Base-by-base conservation (phyloP, 2,329 filamentous ascomycete species). In the Boeremia lycopersici region DNA sequence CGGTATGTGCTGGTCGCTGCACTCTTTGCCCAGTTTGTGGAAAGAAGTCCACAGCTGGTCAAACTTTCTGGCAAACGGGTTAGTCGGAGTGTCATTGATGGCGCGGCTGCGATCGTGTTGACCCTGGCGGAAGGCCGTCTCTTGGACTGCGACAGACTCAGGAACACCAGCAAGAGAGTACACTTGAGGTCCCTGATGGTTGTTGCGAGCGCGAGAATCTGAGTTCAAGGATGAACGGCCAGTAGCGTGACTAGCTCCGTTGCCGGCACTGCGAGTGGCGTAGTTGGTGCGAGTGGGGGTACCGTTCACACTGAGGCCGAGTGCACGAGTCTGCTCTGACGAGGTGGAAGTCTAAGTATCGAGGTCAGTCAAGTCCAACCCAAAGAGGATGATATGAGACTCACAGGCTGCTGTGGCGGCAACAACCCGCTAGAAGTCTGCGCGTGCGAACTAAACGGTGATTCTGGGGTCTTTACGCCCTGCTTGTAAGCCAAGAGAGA, bases 111-210 rank as follows among this genome's bases (percentile, higher is more conserved):
- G 40, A 23, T 65, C 61, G 13, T 56, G 47, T 35, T 67, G 64
- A 28, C 65, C 67, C 30, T 63, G 60, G 42, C 65, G 65, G 42
- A 68, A 67, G 10, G 61, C 67, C 47, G 62, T 59, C 38, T 67
- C 67, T 39, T 68, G 61, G 9, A 69, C 65, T 25, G 60, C 56
- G 1, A 61, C 43, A 19, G 48, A 31, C 48, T 68, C 63, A 9
- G 64, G 56, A 12, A 70, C 46, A 17, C 60, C 61, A 17, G 34
- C 47, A 29, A 68, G 38, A 6, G 56, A 60, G n/a, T 48, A 36
- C 4, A 36, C 15, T 6, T 45, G 45, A 5, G 38, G 35, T 26
- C 25, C 33, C 3, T 55, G 48, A 10, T 28, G 23, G 12, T 30
- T 57, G 26, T 35, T 38, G 11, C 52, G 33, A 5, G 46, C 43